Evolutionary conservation across 805 yeast genomes (phyloP).

Genomic region (Tetrapisispora taiwanensis): DNA sequence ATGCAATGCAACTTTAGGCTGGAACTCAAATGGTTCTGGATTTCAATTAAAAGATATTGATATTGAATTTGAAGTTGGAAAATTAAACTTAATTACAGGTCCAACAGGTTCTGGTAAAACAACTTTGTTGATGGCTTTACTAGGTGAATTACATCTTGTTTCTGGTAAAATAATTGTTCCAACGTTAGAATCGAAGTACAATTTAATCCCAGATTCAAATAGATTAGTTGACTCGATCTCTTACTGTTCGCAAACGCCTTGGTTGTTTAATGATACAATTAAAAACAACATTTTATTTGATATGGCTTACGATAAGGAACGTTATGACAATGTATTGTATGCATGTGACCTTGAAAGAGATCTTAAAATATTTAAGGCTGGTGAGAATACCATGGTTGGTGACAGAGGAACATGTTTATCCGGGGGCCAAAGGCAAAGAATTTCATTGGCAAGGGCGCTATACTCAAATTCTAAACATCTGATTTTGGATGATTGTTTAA

Average conservation of each 20-base stretch:
- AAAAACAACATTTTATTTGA: slow-evolving; percentile 76
- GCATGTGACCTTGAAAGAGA: slow-evolving; percentile 89
- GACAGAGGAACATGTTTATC: slow-evolving; percentile 94
- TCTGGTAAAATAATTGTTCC: slow-evolving; percentile 73
- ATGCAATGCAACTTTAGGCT: slow-evolving; percentile 66
- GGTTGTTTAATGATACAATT: slow-evolving; percentile 89
- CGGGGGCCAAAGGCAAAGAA: slow-evolving; percentile 97
- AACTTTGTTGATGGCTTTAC: slow-evolving; percentile 74
- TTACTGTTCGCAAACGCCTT: slow-evolving; percentile 90
- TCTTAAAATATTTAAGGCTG: slow-evolving; percentile 73
- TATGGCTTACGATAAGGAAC: slow-evolving; percentile 54
- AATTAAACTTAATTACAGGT: slow-evolving; percentile 79
- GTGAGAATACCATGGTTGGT: slow-evolving; percentile 91
- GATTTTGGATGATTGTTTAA: slow-evolving; percentile 83
- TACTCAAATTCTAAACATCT: slow-evolving; percentile 79
- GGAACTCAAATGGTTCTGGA: slow-evolving; percentile 54
- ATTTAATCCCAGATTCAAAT: slow-evolving; percentile 62
- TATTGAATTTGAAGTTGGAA: slow-evolving; percentile 58
- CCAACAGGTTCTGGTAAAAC: slow-evolving; percentile 95
- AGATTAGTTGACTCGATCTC: slow-evolving; percentile 89
- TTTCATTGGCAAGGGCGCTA: slow-evolving; percentile 88
- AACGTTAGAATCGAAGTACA: slow-evolving; percentile 64
- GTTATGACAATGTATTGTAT: slow-evolving; percentile 69
- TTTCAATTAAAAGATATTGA: slow-evolving; percentile 72
- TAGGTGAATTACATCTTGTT: slow-evolving; percentile 82